Evolutionary conservation across 2,329 filamentous ascomycete genomes (phyloP).

Genomic region (Ramularia collo-cygni): DNA sequence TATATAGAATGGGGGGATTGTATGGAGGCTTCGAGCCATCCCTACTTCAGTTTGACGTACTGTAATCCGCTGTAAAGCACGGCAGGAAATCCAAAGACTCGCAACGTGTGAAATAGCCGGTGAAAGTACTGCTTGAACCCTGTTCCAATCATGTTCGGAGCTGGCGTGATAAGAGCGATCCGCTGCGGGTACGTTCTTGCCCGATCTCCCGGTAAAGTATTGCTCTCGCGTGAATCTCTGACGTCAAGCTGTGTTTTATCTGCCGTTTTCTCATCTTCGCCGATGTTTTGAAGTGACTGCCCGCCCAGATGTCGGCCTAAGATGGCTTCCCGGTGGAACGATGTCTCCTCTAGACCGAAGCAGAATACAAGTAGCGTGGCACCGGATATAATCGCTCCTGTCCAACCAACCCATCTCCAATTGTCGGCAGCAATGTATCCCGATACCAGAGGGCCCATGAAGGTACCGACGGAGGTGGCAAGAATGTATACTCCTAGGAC

Average conservation of each 20-base stretch:
- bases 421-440: slow-evolving; percentile 44
- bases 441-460: slow-evolving; percentile 48
- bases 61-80: slow-evolving; percentile 53
- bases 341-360: slow-evolving; percentile 49
- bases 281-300: background rate
- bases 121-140: slow-evolving; percentile 49
- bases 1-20: too few species aligned
- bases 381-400: slow-evolving; percentile 45
- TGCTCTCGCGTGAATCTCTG: slow-evolving; percentile 5
- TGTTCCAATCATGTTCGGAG: slow-evolving; percentile 47
- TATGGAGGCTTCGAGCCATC: too few species aligned
- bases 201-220: slow-evolving; percentile 7
- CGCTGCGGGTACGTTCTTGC: slow-evolving; percentile 49
- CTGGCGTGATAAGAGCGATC: slow-evolving; percentile 50
- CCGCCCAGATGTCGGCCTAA: slow-evolving; percentile 24
- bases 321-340: slow-evolving; percentile 41
- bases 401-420: slow-evolving; percentile 52
- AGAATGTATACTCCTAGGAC: slow-evolving; percentile 51
- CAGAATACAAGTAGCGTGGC: slow-evolving; percentile 43
- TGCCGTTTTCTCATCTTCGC: slow-evolving; percentile 13
- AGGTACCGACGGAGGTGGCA: slow-evolving; percentile 51
- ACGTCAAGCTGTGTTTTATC: slow-evolving; percentile 4
- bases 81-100: slow-evolving; percentile 52
- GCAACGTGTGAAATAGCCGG: slow-evolving; percentile 49
- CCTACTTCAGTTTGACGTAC: too few species aligned